Conservation (phyloP, 805 yeast species). For the Saccharomycopsis fibuligera region DNA sequence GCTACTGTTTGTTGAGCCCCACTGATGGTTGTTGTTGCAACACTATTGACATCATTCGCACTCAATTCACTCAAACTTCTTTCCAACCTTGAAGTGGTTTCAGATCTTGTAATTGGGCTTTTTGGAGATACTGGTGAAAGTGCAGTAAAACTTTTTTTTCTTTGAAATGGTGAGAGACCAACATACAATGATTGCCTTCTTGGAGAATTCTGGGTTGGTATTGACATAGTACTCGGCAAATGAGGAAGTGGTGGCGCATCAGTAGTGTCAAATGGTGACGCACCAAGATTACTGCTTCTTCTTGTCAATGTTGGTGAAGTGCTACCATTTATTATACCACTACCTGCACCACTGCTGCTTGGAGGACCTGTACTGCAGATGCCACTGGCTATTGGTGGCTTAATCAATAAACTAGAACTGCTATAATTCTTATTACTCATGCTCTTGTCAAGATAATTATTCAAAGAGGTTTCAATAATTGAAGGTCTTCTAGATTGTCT, state of each 20-base stretch:
- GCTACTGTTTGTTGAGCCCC: neutral
- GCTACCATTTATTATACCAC: neutral
- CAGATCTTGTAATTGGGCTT: too few species aligned
- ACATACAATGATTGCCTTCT: neutral
- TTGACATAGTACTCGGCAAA: neutral
- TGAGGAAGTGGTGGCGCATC: constrained; percentile 8
- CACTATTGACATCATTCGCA: neutral
- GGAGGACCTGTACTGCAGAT: neutral
- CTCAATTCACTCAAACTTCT: neutral
- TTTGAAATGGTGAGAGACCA: neutral
- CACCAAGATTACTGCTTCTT: constrained; percentile 3
- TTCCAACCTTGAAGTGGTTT: neutral
- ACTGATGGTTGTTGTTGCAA: neutral
- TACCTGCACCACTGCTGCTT: neutral
- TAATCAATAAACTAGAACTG: neutral
- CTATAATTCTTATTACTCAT: neutral
- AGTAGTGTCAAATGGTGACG: neutral
- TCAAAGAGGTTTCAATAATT: constrained; percentile 18
- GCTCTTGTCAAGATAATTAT: constrained; percentile 13
- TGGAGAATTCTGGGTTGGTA: neutral
- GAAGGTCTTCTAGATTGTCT: constrained; percentile 16
- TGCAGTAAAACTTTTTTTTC: neutral
- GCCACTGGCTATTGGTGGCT: neutral
- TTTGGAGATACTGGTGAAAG: too few species aligned
- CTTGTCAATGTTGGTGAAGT: neutral